Percentiles rank a stretch among this genome's conserved stretches.
phyloP scores from a whole-genome alignment of 2,329 filamentous ascomycete genomes.

The Cadophora gregata region DNA sequence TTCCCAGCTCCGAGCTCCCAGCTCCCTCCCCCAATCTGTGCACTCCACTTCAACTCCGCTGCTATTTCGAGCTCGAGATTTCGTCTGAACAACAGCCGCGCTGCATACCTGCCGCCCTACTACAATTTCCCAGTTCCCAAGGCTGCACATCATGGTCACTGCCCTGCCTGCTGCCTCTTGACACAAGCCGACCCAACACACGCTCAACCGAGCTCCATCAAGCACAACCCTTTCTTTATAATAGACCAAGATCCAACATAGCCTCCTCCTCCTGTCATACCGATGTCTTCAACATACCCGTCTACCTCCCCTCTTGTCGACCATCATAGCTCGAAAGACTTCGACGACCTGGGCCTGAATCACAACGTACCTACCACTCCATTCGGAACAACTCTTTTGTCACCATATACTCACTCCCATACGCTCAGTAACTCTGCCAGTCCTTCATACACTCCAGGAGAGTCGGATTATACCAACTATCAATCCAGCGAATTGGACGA shows the following conservation, averaged over 20 bases:
- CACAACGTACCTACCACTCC: conserved; percentile 32
- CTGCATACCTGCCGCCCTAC: conserved; percentile 26
- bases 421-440: conserved; percentile 41
- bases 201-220: conserved; percentile 14
- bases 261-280: conserved; percentile 39
- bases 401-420: conserved; percentile 40
- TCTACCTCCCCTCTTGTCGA: conserved; percentile 37
- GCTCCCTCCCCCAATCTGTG: background rate
- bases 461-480: conserved; percentile 42
- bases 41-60: conserved; percentile 19
- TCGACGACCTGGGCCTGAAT: conserved; percentile 35
- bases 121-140: conserved; percentile 25
- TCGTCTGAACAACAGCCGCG: conserved; percentile 22
- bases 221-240: conserved; percentile 29
- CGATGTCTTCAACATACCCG: conserved; percentile 43
- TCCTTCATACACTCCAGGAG: conserved; percentile 41
- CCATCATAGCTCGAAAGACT: conserved; percentile 36
- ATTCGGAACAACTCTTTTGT: conserved; percentile 37
- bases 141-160: conserved; percentile 40
- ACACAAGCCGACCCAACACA: conserved; percentile 24
- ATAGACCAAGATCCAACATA: conserved; percentile 37
- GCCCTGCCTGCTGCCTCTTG: conserved; percentile 35
- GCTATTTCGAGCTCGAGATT: conserved; percentile 10
- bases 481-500: conserved; percentile 42
- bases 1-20: background rate